These are phyloP conservation scores for Medicago truncatula DNA, from an alignment of 306 rosid species.

Conservation along the genomic window MtrunA17r5.0-ANR NC_053042.1:37826001-37826500, in stretches of 20 bases:
- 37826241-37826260: background rate
- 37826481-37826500: conserved; percentile 64
- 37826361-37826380: background rate
- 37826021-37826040: conserved; percentile 9
- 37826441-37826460: background rate
- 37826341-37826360: background rate
- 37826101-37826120: conserved; percentile 17
- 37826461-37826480: background rate
- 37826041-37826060: background rate
- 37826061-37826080: background rate
- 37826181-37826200: conserved; percentile 11
- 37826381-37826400: background rate
- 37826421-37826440: background rate
- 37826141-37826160: conserved; percentile 14
- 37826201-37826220: background rate
- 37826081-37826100: background rate
- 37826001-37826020: conserved; percentile 1
- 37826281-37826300: background rate
- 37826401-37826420: background rate
- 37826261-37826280: background rate
- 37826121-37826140: conserved; percentile 6
- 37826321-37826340: background rate
- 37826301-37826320: background rate
- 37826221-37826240: background rate
- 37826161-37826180: background rate